Evolutionary conservation across 139 green algal species (phyloP), one percentile per base, ranked within the genome.

Genomic region (Coelastrella sp.): DNA sequence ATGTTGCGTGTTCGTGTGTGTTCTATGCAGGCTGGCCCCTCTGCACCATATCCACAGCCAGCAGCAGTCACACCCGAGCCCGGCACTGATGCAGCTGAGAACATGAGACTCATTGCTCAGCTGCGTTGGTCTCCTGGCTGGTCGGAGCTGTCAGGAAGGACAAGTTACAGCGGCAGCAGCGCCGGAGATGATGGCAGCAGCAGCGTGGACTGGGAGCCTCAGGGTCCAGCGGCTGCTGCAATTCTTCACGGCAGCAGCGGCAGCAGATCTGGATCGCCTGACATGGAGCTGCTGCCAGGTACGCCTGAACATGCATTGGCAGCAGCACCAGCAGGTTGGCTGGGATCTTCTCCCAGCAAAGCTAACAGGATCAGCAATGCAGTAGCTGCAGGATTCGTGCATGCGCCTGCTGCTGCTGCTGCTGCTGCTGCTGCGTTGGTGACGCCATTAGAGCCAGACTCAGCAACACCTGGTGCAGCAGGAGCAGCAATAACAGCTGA

Each of bases 51-150:
- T 7, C 11, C 4, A 71, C 2, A 71, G 3, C 4, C 4, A 11
- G 3, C 64, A 47, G 76, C n/a, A 64, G 76, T 14, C 60, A 2
- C 4, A 64, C 6, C n/a, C 60, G 76, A 19, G 17, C 10, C 19
- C 3, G 13, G 4, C 64, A 71, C 3, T 80, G 73, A 3, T 57
- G n/a, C 16, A 16, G 73, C 73, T 80, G 73, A 80, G 20, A 19
- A 57, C 8, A 54, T 54, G 73, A 32, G 73, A 47, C 32, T 83
- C 32, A 57, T 23, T 16, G 56, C 56, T 57, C 79, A 85, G 4
- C 57, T 85, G 57, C 57, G 61, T 13, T 85, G 79, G 79, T 85
- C 79, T 57, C 79, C 79, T 56, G 79, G 79, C 79, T 85, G 79
- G 79, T 85, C 79, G 7, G 79, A 85, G 57, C 19, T 85, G 5